A percentile compares a stretch with the other conserved stretches of the same genome.
phyloP scores from a whole-genome alignment of 208 protist species.

The Leishmania turanica region DNA sequence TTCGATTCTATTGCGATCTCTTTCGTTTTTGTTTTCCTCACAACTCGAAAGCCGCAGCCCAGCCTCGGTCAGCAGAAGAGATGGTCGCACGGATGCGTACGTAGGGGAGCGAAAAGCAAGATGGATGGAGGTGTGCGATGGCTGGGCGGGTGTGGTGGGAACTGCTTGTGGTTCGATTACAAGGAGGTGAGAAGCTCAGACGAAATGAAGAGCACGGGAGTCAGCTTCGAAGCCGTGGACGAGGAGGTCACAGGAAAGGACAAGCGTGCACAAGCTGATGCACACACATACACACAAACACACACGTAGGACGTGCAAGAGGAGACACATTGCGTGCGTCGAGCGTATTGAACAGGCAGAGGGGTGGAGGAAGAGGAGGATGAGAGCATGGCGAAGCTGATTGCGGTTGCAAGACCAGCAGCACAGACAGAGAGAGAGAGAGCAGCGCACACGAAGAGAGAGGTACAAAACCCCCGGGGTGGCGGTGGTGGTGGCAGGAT shows the following conservation, averaged over 20 bases:
- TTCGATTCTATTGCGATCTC: background rate
- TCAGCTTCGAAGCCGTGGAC: too few species aligned
- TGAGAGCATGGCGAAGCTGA: background rate
- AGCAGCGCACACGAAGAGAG: background rate
- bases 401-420: background rate
- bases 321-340: background rate
- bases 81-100: background rate
- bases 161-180: background rate
- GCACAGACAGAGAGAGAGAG: background rate
- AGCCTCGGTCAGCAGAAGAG: background rate
- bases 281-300: background rate
- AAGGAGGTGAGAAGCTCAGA: background rate
- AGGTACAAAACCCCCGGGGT: background rate
- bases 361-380: background rate
- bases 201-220: background rate
- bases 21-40: background rate
- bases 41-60: background rate
- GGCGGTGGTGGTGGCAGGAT: background rate
- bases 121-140: background rate
- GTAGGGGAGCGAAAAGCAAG: background rate
- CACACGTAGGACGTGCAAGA: background rate
- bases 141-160: background rate
- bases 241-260: too few species aligned
- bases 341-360: background rate
- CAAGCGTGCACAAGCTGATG: background rate